Evolutionary conservation across 495 filamentous ascomycete species (phyloP), one percentile per base, ranked within the genome.

Genomic region (Aspergillus coremiiformis): DNA sequence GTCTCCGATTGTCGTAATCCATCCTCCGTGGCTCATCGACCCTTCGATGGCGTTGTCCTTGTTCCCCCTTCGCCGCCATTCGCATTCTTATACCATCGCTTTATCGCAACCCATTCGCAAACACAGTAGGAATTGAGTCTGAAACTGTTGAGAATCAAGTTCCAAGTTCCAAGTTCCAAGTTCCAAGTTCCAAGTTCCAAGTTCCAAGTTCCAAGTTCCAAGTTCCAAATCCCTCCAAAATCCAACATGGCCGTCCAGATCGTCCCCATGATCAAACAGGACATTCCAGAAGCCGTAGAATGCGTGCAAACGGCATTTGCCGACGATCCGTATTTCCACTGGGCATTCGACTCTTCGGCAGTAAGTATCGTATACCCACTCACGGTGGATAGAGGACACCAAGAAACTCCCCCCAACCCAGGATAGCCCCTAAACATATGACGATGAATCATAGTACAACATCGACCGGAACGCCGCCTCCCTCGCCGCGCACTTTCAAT

Each of bases 301-400:
- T 74, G 69, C 52, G 72, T 81, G 44, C 77, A 78, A 56, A 71
- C 75, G 58, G 81, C 82, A 15, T 86, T 87, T 65, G 72, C 73
- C 8, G 73, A 83, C 19, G 84, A 86, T 57, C 83, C 83, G 14
- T 85, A 83, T 58, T 83, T 81, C 62, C 67, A 70, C 10, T 86
- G 82, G 81, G 66, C 80, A 10, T 84, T 79, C 60, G 53, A 71
- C 29, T 74, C 67, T 54, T 64, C 66, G 52, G 79, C 78, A 64
- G 81, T 77, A 70, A 51, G 64, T 55, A 21, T 19, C 30, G 11
- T 21, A 39, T 29, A 29, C 47, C 47, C 17, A 6, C 11, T 11
- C 41, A 20, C 23, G n/a, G n/a, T n/a, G n/a, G n/a, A n/a, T n/a
- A n/a, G n/a, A n/a, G n/a, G n/a, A n/a, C n/a, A n/a, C n/a, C n/a